A percentile compares a stretch with the other conserved stretches of the same genome.
These are phyloP conservation scores for Leptographium lundbergii DNA, from an alignment of 2,329 filamentous ascomycete species.

Conservation along the genomic window DNA sequence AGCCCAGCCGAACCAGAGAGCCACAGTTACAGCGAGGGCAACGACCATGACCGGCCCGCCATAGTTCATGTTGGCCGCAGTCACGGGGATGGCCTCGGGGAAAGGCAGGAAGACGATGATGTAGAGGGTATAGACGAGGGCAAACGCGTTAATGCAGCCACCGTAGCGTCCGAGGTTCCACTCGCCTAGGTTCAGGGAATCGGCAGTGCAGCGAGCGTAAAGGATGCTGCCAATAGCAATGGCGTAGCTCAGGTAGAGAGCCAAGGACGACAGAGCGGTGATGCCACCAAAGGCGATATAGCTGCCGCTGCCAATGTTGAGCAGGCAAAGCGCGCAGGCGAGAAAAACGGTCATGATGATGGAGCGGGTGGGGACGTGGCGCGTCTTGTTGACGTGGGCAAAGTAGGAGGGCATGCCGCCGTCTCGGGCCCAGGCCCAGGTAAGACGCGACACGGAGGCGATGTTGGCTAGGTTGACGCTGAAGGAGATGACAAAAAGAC, in stretches of 20 bases:
- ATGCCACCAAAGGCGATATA: constrained; percentile 24
- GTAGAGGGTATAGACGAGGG: constrained; percentile 9
- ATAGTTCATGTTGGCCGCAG: constrained; percentile 11
- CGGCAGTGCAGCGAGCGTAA: constrained; percentile 4
- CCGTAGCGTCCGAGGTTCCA: constrained; percentile 9
- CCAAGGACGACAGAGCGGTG: constrained; percentile 21
- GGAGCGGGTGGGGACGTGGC: constrained; percentile 23
- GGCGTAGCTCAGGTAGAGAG: constrained; percentile 11
- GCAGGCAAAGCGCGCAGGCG: constrained; percentile 5
- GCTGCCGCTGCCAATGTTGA: constrained; percentile 25
- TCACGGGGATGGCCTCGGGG: constrained; percentile 9
- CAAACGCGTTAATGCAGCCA: constrained; percentile 7
- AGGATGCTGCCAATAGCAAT: constrained; percentile 8
- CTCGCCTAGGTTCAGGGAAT: not conserved
- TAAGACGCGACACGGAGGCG: constrained; percentile 32
- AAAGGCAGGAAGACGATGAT: constrained; percentile 10
- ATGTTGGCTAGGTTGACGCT: constrained; percentile 27
- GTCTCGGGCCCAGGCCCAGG: constrained; percentile 36
- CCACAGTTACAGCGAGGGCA: not conserved
- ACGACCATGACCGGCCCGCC: constrained; percentile 4
- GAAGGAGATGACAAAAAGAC: constrained; percentile 19
- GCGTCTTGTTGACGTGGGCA: constrained; percentile 16
- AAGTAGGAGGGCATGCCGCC: constrained; percentile 19
- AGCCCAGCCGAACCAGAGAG: constrained; percentile 8
- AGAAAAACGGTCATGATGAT: constrained; percentile 19